Evolutionary conservation across 192 early-diverging fungal species (phyloP), one percentile per base, ranked within the genome.

Genomic region (Chytriomyces sp.): DNA sequence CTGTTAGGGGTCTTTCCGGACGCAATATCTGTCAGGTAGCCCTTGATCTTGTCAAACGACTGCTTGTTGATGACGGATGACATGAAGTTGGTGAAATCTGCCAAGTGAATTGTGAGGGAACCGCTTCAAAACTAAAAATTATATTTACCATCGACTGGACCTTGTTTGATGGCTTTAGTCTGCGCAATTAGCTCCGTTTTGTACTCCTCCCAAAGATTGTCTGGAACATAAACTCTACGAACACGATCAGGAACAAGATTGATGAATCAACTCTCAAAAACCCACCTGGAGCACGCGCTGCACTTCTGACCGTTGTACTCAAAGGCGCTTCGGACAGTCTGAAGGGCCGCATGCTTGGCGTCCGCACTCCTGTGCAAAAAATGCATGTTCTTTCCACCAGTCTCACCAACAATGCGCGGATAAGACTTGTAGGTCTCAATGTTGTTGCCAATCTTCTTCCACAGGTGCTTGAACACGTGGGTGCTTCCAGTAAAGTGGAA

Each of bases 221-320:
- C 89, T 52, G 97, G 93, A 38, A 94, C 89, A 74, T 98, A 99
- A 71, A 82, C 83, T 57, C 81, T 82, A 55, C 30, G 5, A 67
- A 49, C 10, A 19, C 41, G 1, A 2, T 3, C 17, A 14, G 2
- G n/a, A 7, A 64, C 5, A 36, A 76, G 64, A 52, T 62, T 34
- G 1, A 56, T n/a, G 36, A 54, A 57, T 2, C 3, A 1, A 64
- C 39, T 17, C 5, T 5, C 6, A 1, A 30, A 71, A 14, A 1
- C 72, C 32, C 39, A 82, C 77, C 96, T 92, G 63, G 94, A 96
- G 74, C 90, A 93, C 30, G 97, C 97, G 60, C 93, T 95, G 84
- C 97, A 99, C 86, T 99, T 99, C 82, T 99, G 97, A 39, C 97
- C 97, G 79, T 92, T 91, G 91, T 91, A 99, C 86, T 99, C 97